Evolutionary conservation across 345 rosid genomes (phyloP).

Genomic region (Ceriops decandra): DNA sequence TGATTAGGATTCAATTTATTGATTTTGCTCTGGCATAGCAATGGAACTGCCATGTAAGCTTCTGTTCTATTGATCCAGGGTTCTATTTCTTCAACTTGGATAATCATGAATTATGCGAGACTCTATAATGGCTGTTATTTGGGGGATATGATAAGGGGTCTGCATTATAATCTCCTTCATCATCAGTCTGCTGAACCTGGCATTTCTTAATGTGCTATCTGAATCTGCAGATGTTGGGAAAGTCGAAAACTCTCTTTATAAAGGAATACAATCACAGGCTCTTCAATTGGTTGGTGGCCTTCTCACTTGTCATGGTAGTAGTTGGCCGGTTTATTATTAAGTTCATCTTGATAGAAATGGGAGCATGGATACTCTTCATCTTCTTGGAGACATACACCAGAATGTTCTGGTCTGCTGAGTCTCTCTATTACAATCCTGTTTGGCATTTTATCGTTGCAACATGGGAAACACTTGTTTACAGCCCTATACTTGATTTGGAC

Average conservation of each 20-base stretch:
- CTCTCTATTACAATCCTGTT: constrained; percentile 88
- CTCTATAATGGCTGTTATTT: too few relatives aligned
- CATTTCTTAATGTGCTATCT: constrained; percentile 1
- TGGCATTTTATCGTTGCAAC: constrained; percentile 88
- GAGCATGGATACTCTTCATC: constrained; percentile 89
- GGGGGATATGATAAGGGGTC: too few relatives aligned
- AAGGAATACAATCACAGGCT: constrained; percentile 94
- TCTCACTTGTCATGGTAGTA: constrained; percentile 92
- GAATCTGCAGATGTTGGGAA: constrained; percentile 82
- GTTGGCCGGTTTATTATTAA: constrained; percentile 87
- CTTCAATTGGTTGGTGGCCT: constrained; percentile 96
- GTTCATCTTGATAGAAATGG: constrained; percentile 86
- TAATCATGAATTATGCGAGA: too few relatives aligned
- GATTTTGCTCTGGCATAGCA: too few relatives aligned
- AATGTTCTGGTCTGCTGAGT: constrained; percentile 95
- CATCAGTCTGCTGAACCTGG: constrained; percentile 1
- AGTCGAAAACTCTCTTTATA: constrained; percentile 71
- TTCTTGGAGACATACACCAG: constrained; percentile 95
- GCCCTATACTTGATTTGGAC: constrained; percentile 92
- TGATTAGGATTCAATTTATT: too few relatives aligned
- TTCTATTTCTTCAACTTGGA: too few relatives aligned
- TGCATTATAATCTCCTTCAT: too few relatives aligned
- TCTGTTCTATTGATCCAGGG: too few relatives aligned
- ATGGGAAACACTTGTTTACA: constrained; percentile 93
- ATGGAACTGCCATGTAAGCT: too few relatives aligned